Evolutionary conservation across 352 stramenopile species (phyloP), one percentile per base, ranked within the genome.

Genomic region (Pythium monospermum): DNA sequence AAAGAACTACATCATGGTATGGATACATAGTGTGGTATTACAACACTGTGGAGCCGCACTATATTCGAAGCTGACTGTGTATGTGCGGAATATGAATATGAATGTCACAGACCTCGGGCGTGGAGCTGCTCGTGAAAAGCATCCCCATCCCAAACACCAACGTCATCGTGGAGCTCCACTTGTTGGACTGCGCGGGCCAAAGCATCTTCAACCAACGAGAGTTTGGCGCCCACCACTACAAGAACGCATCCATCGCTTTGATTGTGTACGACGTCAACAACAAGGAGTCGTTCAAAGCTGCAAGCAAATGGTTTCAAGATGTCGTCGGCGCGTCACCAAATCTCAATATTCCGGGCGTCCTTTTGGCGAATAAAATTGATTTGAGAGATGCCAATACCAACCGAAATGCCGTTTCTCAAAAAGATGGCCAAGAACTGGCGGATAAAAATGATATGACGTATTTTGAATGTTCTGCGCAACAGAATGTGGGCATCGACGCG

Each of bases 1-100:
- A 0, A 97, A 97, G 63, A 97, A 97, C 63, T 98, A 98, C 66
- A 69, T 97, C 37, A 98, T 97, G 91, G 83, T 90, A 45, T 35
- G 40, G 39, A 19, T 22, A 1, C 16, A 15, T 60, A 25, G 23
- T 61, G 4, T 21, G 18, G 26, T n/a, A n/a, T 11, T 27, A 25
- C 30, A 26, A n/a, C n/a, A n/a, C n/a, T n/a, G n/a, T n/a, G n/a
- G n/a, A n/a, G n/a, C n/a, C n/a, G 30, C 43, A 15, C 28, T 30
- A 28, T 19, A n/a, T 55, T 8, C 21, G 15, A 2, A 19, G 1
- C 38, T 45, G 19, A 45, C 19, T 15, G 8, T 47, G 30, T 13
- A 35, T 35, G 7, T 8, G 13, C 30, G 13, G 30, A 8, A 35
- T 35, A 8, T 13, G 7, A 35, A 35, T 35, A 35, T 36, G 1